Percentiles rank a stretch among this genome's conserved stretches.
Evolutionary conservation across 441 rosid genomes (phyloP).

Genomic region (Hura crepitans): DNA sequence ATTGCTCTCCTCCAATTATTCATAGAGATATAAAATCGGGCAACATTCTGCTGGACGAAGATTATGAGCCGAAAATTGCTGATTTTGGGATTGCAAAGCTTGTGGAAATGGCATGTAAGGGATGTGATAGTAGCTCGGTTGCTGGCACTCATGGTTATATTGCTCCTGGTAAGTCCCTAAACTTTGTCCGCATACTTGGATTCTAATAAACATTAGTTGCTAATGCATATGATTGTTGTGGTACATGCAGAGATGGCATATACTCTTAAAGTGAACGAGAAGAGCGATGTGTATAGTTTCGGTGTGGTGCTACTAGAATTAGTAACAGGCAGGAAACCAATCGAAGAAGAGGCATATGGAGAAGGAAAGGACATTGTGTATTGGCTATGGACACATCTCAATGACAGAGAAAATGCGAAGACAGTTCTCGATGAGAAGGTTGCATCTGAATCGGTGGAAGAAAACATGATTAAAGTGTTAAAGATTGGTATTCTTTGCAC

Average conservation of each 20-base stretch:
- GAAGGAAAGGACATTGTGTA: slow-evolving; percentile 73
- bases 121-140: slow-evolving; percentile 44
- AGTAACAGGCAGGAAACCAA: slow-evolving; percentile 48
- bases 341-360: slow-evolving; percentile 69
- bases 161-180: slow-evolving; percentile 67
- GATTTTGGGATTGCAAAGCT: slow-evolving; percentile 86
- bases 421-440: slow-evolving; percentile 52
- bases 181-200: too few relatives aligned
- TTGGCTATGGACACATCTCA: slow-evolving; percentile 58
- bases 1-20: slow-evolving; percentile 67
- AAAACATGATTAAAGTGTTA: slow-evolving; percentile 64
- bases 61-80: slow-evolving; percentile 71
- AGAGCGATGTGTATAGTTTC: slow-evolving; percentile 76
- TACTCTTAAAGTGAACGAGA: slow-evolving; percentile 53
- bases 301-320: slow-evolving; percentile 82
- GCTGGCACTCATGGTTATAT: slow-evolving; percentile 90
- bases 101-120: slow-evolving; percentile 41
- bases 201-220: too few relatives aligned
- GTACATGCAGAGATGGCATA: slow-evolving; percentile 69
- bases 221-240: background rate
- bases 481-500: slow-evolving; percentile 70
- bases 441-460: slow-evolving; percentile 35
- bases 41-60: slow-evolving; percentile 64
- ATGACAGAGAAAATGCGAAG: slow-evolving; percentile 38
- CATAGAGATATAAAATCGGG: slow-evolving; percentile 86